phyloP scores from a whole-genome alignment of 345 rosid species.

The Geranium rotundifolium region DNA sequence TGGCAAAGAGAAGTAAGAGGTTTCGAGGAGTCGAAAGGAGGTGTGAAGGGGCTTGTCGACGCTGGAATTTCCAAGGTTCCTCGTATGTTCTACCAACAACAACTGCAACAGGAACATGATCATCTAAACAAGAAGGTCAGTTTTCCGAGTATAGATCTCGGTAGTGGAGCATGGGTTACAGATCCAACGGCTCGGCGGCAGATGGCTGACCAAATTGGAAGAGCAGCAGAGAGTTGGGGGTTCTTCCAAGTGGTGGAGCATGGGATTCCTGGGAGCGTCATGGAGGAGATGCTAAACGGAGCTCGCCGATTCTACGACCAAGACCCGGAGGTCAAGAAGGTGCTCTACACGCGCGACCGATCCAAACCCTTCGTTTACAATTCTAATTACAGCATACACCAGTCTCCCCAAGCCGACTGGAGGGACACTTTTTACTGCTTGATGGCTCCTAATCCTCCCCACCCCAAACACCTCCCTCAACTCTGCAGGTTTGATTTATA shows the following conservation, averaged over 20 bases:
- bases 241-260: slow-evolving; percentile 28
- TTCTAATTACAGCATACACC: slow-evolving; percentile 32
- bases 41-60: slow-evolving; percentile 5
- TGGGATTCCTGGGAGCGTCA: slow-evolving; percentile 18
- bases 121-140: not conserved
- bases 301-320: slow-evolving; percentile 18
- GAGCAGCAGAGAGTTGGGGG: slow-evolving; percentile 14
- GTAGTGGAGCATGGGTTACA: slow-evolving; percentile 1
- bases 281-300: slow-evolving; percentile 18
- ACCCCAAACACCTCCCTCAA: slow-evolving; percentile 24
- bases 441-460: slow-evolving; percentile 31
- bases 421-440: slow-evolving; percentile 25
- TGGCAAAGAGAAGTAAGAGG: not conserved
- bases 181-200: not conserved
- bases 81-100: not conserved
- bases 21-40: slow-evolving; percentile 1
- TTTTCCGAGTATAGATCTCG: slow-evolving; percentile 34
- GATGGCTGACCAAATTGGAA: slow-evolving; percentile 5
- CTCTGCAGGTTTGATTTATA: slow-evolving; percentile 19
- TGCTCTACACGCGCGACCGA: slow-evolving; percentile 10
- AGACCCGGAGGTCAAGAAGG: slow-evolving; percentile 15
- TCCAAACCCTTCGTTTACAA: slow-evolving; percentile 11
- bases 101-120: not conserved
- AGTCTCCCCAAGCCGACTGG: slow-evolving; percentile 26
- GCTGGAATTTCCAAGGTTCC: slow-evolving; percentile 11